These are phyloP conservation scores for Verticillium nonalfalfae DNA, from an alignment of 2,329 filamentous ascomycete genomes.

Conservation along the genomic window DNA sequence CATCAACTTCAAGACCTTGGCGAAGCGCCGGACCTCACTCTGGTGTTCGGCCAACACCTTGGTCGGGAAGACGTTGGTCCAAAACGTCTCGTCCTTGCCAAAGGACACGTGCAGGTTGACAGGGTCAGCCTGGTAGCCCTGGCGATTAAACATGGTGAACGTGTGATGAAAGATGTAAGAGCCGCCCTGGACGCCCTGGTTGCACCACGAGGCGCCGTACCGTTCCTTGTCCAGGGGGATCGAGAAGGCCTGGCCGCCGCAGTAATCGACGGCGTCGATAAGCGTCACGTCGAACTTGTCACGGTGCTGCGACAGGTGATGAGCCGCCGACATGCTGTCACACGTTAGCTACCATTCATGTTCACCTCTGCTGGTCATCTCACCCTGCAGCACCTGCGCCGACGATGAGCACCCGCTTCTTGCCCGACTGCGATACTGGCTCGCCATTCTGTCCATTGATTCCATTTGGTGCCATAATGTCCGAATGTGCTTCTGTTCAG, in stretches of 20 bases:
- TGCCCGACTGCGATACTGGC: background rate
- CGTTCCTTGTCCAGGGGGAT: constrained; percentile 52
- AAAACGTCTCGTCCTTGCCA: constrained; percentile 51
- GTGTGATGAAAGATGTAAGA: constrained; percentile 56
- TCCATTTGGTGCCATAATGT: background rate
- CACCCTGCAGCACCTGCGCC: constrained; percentile 33
- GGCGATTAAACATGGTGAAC: constrained; percentile 52
- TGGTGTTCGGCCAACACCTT: constrained; percentile 46
- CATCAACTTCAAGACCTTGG: constrained; percentile 44
- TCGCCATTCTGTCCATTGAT: background rate
- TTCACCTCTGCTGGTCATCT: background rate
- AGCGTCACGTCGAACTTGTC: constrained; percentile 55
- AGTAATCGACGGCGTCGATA: constrained; percentile 50
- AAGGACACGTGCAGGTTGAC: constrained; percentile 56
- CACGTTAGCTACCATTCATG: background rate
- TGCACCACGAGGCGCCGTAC: constrained; percentile 55
- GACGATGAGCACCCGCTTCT: constrained; percentile 30
- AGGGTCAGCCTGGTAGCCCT: constrained; percentile 40
- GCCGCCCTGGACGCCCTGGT: constrained; percentile 57
- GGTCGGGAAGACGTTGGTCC: constrained; percentile 57
- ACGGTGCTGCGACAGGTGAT: constrained; percentile 52
- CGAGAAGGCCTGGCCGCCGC: constrained; percentile 57
- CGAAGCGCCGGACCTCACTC: constrained; percentile 46
- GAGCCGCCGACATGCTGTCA: constrained; percentile 45
- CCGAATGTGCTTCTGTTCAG: background rate